A percentile compares a stretch with the other conserved stretches of the same genome.
These are phyloP conservation scores for Botrytis byssoidea DNA, from an alignment of 2,329 filamentous ascomycete species.

Conservation along the genomic window DNA sequence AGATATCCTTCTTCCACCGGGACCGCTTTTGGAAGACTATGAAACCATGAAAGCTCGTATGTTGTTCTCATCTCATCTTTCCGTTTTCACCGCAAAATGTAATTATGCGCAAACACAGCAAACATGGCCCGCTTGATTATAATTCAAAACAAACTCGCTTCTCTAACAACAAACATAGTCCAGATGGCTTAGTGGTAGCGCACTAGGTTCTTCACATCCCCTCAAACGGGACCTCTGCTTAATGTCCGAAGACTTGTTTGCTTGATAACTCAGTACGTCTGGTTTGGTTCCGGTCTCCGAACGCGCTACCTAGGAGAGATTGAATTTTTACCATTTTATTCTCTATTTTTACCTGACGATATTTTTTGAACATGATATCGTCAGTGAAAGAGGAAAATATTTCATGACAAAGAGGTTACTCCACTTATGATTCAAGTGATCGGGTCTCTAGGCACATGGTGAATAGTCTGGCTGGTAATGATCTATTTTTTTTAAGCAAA, in stretches of 20 bases:
- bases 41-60: neutral
- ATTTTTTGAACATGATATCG: neutral
- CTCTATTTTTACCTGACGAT: neutral
- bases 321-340: neutral
- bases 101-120: neutral
- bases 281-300: neutral
- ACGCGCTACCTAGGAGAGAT: neutral
- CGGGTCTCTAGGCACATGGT: neutral
- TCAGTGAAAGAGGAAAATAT: neutral
- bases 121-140: too few relatives aligned
- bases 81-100: neutral
- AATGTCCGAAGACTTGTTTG: neutral
- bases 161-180: neutral
- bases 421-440: neutral
- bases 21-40: neutral
- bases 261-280: neutral
- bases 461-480: neutral
- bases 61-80: neutral
- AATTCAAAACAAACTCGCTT: neutral
- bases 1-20: neutral
- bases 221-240: constrained; percentile 7
- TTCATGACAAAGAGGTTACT: neutral
- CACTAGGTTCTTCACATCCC: constrained; percentile 1
- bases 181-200: constrained; percentile 11
- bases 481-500: neutral